These are phyloP conservation scores for Hyphopichia pseudoburtonii DNA, from an alignment of 1,139 yeast genomes.

Conservation along the genomic window DNA sequence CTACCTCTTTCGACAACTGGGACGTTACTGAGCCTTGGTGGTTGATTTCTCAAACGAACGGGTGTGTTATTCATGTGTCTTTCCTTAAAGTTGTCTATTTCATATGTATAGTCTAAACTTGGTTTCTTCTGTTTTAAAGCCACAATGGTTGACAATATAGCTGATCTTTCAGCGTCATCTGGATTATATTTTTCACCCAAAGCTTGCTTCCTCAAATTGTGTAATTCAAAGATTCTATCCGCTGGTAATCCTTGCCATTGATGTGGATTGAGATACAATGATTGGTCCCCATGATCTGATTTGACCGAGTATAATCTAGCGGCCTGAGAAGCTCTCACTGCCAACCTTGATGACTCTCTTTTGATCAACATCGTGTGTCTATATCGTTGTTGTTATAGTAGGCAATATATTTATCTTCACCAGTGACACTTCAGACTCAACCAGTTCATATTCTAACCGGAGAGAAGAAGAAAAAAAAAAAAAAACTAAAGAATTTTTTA, in stretches of 20 bases:
- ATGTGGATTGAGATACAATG: slow-evolving; percentile 55
- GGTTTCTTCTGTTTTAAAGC: slow-evolving; percentile 34
- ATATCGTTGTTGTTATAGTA: not conserved
- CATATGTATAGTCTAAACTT: slow-evolving; percentile 43
- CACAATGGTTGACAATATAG: slow-evolving; percentile 43
- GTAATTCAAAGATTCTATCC: slow-evolving; percentile 59
- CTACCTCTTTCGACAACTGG: slow-evolving; percentile 38
- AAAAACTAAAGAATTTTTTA: too few relatives aligned
- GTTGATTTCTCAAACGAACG: slow-evolving; percentile 35
- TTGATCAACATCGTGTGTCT: not conserved
- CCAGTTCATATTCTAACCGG: too few relatives aligned
- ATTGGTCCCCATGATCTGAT: slow-evolving; percentile 10
- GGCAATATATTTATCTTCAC: too few relatives aligned
- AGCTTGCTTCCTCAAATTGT: slow-evolving; percentile 54
- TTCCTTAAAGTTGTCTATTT: slow-evolving; percentile 47
- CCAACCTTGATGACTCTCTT: not conserved
- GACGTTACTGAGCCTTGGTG: slow-evolving; percentile 42
- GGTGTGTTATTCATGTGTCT: slow-evolving; percentile 47
- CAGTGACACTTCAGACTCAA: too few relatives aligned
- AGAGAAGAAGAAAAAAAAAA: too few relatives aligned
- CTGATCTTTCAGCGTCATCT: slow-evolving; percentile 47
- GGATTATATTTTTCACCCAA: slow-evolving; percentile 61
- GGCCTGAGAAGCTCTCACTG: not conserved
- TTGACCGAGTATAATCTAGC: slow-evolving; percentile 15
- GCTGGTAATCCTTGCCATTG: slow-evolving; percentile 71